phyloP scores from a whole-genome alignment of 2,329 filamentous ascomycete genomes.

The Monosporascus sp. region DNA sequence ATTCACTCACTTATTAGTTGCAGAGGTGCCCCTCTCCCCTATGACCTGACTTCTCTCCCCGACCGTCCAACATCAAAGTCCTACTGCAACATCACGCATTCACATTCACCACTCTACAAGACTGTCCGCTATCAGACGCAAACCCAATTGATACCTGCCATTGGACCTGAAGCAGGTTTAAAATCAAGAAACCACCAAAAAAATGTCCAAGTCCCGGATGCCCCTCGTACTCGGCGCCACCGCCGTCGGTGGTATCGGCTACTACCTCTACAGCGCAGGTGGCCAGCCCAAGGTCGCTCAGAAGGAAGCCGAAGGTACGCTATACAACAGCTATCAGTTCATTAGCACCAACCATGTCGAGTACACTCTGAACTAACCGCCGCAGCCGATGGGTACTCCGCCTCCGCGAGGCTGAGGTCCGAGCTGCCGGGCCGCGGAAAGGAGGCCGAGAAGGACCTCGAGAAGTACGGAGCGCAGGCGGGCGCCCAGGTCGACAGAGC shows the following conservation, averaged over 20 bases:
- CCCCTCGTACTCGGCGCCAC: conserved; percentile 54
- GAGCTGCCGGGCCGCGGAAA: conserved; percentile 59
- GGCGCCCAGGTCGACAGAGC: conserved; percentile 64
- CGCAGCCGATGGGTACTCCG: conserved; percentile 70
- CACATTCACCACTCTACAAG: too few relatives aligned
- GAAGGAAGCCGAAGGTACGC: conserved; percentile 78
- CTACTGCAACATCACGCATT: not conserved
- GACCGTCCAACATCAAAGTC: not conserved
- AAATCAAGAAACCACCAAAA: not conserved
- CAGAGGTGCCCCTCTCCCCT: not conserved
- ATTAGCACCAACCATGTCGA: too few relatives aligned
- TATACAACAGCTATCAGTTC: not conserved
- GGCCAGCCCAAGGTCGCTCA: conserved; percentile 77
- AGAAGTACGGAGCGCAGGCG: conserved; percentile 55
- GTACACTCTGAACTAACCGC: conserved; percentile 4
- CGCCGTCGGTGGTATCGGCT: conserved; percentile 66
- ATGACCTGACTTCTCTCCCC: not conserved
- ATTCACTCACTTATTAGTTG: not conserved
- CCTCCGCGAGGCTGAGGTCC: conserved; percentile 60
- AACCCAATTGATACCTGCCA: too few relatives aligned
- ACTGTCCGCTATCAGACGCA: too few relatives aligned
- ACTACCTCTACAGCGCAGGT: conserved; percentile 88
- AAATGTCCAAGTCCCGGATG: conserved; percentile 43
- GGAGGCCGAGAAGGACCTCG: conserved; percentile 59
- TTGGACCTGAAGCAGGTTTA: too few relatives aligned